phyloP scores from a whole-genome alignment of 2,329 filamentous ascomycete genomes.

The Lojkania enalia region DNA sequence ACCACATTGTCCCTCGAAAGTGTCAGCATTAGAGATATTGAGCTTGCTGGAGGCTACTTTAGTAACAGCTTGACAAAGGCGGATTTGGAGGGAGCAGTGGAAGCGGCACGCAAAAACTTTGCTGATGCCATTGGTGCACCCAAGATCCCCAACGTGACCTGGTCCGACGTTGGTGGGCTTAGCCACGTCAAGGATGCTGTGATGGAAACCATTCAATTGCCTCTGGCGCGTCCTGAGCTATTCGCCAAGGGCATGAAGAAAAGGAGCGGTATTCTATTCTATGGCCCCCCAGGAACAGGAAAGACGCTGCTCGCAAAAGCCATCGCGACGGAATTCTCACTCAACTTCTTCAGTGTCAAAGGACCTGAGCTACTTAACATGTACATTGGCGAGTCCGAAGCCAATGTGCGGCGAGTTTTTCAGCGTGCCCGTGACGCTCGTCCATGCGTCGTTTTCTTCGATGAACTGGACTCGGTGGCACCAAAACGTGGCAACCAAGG shows the following conservation, averaged over 20 bases:
- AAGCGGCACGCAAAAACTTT: slow-evolving; percentile 95
- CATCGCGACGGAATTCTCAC: slow-evolving; percentile 88
- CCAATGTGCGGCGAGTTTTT: slow-evolving; percentile 87
- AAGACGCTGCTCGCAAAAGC: slow-evolving; percentile 93
- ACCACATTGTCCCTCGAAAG: slow-evolving; percentile 36
- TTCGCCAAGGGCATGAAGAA: slow-evolving; percentile 99
- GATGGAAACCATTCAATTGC: slow-evolving; percentile 93
- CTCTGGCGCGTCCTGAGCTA: slow-evolving; percentile 85
- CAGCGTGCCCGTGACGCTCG: slow-evolving; percentile 82
- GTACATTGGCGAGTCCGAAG: slow-evolving; percentile 95
- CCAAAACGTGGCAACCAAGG: slow-evolving; percentile 97
- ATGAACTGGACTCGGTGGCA: slow-evolving; percentile 89
- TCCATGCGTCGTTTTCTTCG: slow-evolving; percentile 91
- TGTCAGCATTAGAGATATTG: slow-evolving; percentile 78
- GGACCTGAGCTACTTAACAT: slow-evolving; percentile 90
- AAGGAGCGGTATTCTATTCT: slow-evolving; percentile 88
- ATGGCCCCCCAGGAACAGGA: slow-evolving; percentile 86
- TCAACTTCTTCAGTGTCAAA: slow-evolving; percentile 95
- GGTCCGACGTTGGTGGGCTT: slow-evolving; percentile 93
- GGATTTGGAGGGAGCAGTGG: slow-evolving; percentile 92
- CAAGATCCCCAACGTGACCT: slow-evolving; percentile 95
- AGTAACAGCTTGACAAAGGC: slow-evolving; percentile 76
- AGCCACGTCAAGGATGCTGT: slow-evolving; percentile 96
- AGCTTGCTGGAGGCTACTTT: slow-evolving; percentile 80
- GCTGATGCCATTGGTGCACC: slow-evolving; percentile 95